phyloP scores from a whole-genome alignment of 1,139 yeast species.

The Hyphopichia wangnamkhiaoensis region DNA sequence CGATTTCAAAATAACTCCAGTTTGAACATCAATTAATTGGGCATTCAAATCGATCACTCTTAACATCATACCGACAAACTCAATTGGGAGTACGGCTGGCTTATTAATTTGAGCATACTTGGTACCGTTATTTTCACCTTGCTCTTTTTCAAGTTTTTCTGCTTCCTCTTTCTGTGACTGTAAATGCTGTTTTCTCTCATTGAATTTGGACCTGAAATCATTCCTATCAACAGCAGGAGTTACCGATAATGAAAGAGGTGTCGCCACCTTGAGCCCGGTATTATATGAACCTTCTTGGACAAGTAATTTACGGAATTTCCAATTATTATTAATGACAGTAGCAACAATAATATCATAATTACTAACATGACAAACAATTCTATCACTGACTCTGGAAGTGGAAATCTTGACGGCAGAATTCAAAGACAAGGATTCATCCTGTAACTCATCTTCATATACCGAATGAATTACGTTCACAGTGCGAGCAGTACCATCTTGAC shows the following conservation, averaged over 20 bases:
- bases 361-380: constrained; percentile 59
- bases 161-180: background rate
- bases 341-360: constrained; percentile 60
- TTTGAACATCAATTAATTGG: constrained; percentile 73
- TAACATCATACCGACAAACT: constrained; percentile 72
- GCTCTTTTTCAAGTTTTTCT: background rate
- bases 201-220: constrained; percentile 17
- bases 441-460: constrained; percentile 19
- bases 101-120: constrained; percentile 19
- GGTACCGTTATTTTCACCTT: background rate
- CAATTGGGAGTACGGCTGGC: constrained; percentile 45
- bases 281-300: constrained; percentile 52
- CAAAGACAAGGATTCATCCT: constrained; percentile 23
- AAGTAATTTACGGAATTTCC: constrained; percentile 58
- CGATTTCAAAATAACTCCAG: constrained; percentile 63
- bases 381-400: constrained; percentile 76
- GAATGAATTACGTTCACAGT: constrained; percentile 24
- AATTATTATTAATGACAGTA: constrained; percentile 62
- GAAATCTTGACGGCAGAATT: constrained; percentile 54
- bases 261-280: constrained; percentile 24
- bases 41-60: constrained; percentile 56
- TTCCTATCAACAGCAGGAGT: constrained; percentile 13
- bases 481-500: constrained; percentile 46
- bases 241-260: constrained; percentile 31
- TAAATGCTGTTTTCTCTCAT: background rate